Percentiles rank a stretch among this genome's conserved stretches.
Evolutionary conservation across 345 rosid species (phyloP).

Genomic region (Heritiera fomes): DNA sequence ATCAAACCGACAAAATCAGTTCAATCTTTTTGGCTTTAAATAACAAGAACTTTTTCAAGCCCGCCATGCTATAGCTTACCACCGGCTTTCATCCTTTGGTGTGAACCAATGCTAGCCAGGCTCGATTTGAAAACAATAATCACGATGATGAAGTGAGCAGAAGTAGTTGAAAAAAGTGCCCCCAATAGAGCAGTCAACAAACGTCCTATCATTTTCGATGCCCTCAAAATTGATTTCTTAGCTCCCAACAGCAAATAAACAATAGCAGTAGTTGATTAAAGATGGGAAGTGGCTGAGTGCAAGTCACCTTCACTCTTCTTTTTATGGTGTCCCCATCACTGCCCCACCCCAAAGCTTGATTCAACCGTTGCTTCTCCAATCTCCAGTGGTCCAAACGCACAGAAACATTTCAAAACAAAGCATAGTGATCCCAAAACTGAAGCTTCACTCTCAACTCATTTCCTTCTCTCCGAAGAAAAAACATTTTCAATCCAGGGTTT

Average conservation of each 20-base stretch:
- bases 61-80: too few species aligned
- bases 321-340: neutral
- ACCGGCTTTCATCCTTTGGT: neutral
- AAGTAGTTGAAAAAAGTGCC: neutral
- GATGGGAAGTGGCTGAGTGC: slow-evolving; percentile 1
- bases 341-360: neutral
- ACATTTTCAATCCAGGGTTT: neutral
- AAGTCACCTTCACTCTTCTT: slow-evolving; percentile 6
- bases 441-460: neutral
- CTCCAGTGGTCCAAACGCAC: slow-evolving; percentile 3
- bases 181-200: slow-evolving; percentile 1
- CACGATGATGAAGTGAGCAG: neutral
- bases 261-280: neutral
- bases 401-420: neutral
- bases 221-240: neutral
- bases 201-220: neutral
- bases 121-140: neutral
- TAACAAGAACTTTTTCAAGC: neutral
- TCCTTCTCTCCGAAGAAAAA: neutral
- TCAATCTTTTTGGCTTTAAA: neutral
- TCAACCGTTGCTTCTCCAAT: neutral
- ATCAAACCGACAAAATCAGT: neutral
- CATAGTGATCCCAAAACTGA: neutral
- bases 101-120: neutral
- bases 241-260: neutral